These are phyloP conservation scores for Epichloe bromicola DNA, from an alignment of 2,329 filamentous ascomycete species.

Conservation along the genomic window DNA sequence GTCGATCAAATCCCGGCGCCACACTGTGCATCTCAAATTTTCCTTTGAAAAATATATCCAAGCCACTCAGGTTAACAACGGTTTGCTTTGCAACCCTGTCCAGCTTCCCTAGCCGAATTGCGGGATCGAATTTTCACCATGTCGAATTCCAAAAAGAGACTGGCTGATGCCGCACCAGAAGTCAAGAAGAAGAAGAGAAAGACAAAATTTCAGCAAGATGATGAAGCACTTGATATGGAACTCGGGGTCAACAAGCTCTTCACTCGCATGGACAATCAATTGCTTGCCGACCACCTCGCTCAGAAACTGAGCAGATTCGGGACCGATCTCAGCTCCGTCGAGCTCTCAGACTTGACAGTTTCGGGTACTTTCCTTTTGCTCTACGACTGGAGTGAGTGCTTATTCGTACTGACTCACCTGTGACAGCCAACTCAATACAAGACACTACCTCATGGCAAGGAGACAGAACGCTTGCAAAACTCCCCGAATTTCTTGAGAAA, in stretches of 20 bases:
- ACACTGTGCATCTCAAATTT: conserved; percentile 2
- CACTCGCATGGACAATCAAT: conserved; percentile 65
- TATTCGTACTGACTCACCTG: conserved; percentile 2
- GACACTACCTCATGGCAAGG: conserved; percentile 68
- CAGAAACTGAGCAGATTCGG: conserved; percentile 69
- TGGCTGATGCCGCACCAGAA: conserved; percentile 33
- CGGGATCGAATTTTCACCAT: conserved; percentile 10
- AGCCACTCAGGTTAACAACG: not conserved
- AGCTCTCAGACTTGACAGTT: conserved; percentile 71
- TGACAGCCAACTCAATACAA: conserved; percentile 56
- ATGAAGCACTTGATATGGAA: conserved; percentile 50
- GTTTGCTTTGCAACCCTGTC: no score
- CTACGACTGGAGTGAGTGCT: not conserved
- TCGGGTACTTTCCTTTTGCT: conserved; percentile 42
- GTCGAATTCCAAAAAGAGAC: conserved; percentile 41
- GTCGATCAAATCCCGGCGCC: not conserved
- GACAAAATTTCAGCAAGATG: conserved; percentile 36
- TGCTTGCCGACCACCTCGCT: conserved; percentile 76
- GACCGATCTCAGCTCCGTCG: conserved; percentile 66
- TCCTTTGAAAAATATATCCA: not conserved
- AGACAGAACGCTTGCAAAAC: conserved; percentile 53
- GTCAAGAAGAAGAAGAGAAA: conserved; percentile 39
- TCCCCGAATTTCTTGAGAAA: conserved; percentile 66
- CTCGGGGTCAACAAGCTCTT: conserved; percentile 70
- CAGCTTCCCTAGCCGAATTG: no score